A percentile compares a stretch with the other conserved stretches of the same genome.
Conservation (phyloP, 805 yeast species). For the Pichia heedii region DNA sequence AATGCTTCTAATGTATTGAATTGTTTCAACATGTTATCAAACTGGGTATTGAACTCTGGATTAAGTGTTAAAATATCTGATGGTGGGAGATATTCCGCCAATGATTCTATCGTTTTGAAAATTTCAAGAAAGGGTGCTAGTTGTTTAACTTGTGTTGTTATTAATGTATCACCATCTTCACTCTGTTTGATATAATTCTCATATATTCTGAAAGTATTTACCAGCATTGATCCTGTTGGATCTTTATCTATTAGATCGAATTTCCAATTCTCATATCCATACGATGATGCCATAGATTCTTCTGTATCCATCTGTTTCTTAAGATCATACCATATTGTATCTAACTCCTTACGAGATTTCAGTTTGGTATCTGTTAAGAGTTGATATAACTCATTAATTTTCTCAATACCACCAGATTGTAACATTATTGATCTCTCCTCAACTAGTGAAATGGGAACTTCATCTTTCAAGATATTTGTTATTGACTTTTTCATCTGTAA, state of each 20-base stretch:
- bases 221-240: slow-evolving; percentile 26
- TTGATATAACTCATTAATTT: slow-evolving; percentile 32
- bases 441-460: slow-evolving; percentile 34
- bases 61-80: slow-evolving; percentile 29
- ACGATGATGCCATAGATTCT: slow-evolving; percentile 35
- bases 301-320: slow-evolving; percentile 49
- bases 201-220: slow-evolving; percentile 35
- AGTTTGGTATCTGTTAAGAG: slow-evolving; percentile 38
- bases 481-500: slow-evolving; percentile 25
- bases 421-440: background rate
- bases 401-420: slow-evolving; percentile 41
- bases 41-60: slow-evolving; percentile 23
- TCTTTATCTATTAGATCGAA: slow-evolving; percentile 39
- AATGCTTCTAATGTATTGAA: slow-evolving; percentile 28
- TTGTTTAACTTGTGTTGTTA: slow-evolving; percentile 37
- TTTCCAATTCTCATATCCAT: slow-evolving; percentile 49
- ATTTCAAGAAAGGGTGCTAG: slow-evolving; percentile 38
- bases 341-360: slow-evolving; percentile 34
- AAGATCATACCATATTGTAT: slow-evolving; percentile 39
- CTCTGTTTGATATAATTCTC: slow-evolving; percentile 49
- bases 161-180: slow-evolving; percentile 47
- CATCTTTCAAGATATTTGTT: background rate
- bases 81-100: slow-evolving; percentile 32
- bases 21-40: slow-evolving; percentile 30
- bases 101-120: slow-evolving; percentile 24